Percentiles rank a stretch among this genome's conserved stretches.
Conservation (phyloP, 306 rosid genomes). For the Begonia masoniana region DNA sequence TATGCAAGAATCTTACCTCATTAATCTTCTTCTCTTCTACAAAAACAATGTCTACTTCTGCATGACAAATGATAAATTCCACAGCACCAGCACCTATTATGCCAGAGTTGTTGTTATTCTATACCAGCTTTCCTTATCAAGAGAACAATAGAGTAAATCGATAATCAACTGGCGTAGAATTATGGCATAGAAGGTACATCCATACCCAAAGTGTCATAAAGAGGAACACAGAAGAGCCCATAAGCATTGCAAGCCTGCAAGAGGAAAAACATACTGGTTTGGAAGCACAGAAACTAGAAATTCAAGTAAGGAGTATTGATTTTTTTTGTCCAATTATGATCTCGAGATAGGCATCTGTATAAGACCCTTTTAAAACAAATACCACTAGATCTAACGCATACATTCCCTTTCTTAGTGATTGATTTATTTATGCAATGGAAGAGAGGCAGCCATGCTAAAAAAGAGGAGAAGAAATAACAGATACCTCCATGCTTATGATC, state of each 20-base stretch:
- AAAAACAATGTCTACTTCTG: slow-evolving; percentile 71
- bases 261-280: no score
- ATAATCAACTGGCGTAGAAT: background rate
- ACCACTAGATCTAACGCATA: no score
- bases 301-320: no score
- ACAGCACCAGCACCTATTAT: slow-evolving; percentile 74
- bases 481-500: slow-evolving; percentile 94
- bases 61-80: slow-evolving; percentile 74
- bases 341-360: no score
- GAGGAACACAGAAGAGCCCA: slow-evolving; percentile 87
- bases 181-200: slow-evolving; percentile 11
- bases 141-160: slow-evolving; percentile 10
- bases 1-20: slow-evolving; percentile 34
- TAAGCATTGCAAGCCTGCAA: slow-evolving; percentile 96
- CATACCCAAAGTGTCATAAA: slow-evolving; percentile 87
- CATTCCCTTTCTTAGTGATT: no score
- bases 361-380: no score
- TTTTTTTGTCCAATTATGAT: no score
- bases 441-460: background rate
- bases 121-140: background rate
- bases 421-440: background rate
- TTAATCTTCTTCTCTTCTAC: slow-evolving; percentile 76
- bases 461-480: slow-evolving; percentile 3
- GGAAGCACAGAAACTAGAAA: no score
- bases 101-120: background rate